Evolutionary conservation across 192 early-diverging fungal species (phyloP).

Genomic region (Linnemannia zychae): DNA sequence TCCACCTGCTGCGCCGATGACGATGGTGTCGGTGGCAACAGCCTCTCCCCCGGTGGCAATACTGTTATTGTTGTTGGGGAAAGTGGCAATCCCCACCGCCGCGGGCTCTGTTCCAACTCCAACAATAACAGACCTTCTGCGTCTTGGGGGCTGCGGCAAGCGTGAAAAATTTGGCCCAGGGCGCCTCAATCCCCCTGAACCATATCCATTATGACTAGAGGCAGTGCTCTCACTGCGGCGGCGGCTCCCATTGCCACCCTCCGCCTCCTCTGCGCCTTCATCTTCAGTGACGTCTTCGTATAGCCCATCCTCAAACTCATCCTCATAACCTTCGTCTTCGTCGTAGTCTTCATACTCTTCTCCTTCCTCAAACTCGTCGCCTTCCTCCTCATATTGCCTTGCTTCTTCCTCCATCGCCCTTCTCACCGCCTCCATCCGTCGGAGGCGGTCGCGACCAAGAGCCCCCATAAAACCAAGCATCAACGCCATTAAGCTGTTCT

Average conservation of each 20-base stretch:
- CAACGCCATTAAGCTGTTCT: conserved; percentile 63
- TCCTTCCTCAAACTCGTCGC: conserved; percentile 10
- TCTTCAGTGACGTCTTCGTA: conserved; percentile 11
- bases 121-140: not conserved
- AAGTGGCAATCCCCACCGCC: not conserved
- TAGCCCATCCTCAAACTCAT: conserved; percentile 9
- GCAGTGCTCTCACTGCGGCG: not conserved
- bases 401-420: conserved; percentile 27
- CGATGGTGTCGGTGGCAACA: not conserved
- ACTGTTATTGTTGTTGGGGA: not conserved
- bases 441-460: conserved; percentile 36
- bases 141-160: conserved; percentile 1
- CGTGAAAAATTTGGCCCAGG: conserved; percentile 6
- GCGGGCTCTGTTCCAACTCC: not conserved
- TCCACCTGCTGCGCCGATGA: conserved; percentile 3
- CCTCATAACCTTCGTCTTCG: conserved; percentile 11
- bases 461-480: conserved; percentile 64
- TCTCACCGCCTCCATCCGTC: conserved; percentile 33
- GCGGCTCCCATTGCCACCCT: not conserved
- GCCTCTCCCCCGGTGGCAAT: not conserved
- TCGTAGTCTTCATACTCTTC: conserved; percentile 15
- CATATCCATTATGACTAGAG: conserved; percentile 4
- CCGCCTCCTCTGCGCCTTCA: conserved; percentile 1
- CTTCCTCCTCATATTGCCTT: not conserved
- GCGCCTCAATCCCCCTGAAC: not conserved